Evolutionary conservation across 768 basidiomycete species (phyloP), one percentile per base, ranked within the genome.

Genomic region (Clathrus columnatus): DNA sequence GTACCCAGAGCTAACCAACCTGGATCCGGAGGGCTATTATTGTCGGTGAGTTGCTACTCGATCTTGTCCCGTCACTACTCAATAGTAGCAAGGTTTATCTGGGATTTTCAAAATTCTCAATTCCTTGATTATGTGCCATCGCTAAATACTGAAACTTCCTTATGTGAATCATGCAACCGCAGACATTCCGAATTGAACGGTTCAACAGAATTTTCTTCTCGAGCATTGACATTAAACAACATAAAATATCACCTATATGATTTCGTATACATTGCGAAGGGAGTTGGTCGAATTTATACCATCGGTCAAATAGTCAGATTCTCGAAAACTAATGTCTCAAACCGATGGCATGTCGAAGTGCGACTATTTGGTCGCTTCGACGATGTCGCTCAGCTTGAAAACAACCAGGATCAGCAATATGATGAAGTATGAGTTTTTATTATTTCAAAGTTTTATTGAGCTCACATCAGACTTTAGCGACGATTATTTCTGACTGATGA

Each of bases 241-340:
- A 63, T 71, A 8, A 59, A 63, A 0, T 88, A 81, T 62, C 87
- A 87, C 61, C 51, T 69, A 7, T 49, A 74, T 45, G 87, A 87
- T 58, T 86, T 80, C 57, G 73, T 85, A 8, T 87, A 85, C 62
- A 51, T 85, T 36, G 73, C 70, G 41, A 51, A 57, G 10, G 28
- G 50, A 2, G 29, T 26, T 68, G 69, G 61, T 56, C 23, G 63
- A 7, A 62, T 76, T 0, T 72, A 83, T 43, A 63, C 70, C 5
- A 78, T 88, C 51, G 84, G 74, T 0, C 84, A 85, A 60, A 78
- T 89, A 36, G 58, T 70, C 16, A 62, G 67, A 4, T 64, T 85
- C 24, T 49, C 56, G 60, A 42, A 58, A 61, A n/a, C 63, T 63
- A 24, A 47, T 10, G 18, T n/a, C 42, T 61, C 56, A 5, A 43